Conservation (phyloP, 495 filamentous ascomycete species). For the Saxophila tyrrhenica region DNA sequence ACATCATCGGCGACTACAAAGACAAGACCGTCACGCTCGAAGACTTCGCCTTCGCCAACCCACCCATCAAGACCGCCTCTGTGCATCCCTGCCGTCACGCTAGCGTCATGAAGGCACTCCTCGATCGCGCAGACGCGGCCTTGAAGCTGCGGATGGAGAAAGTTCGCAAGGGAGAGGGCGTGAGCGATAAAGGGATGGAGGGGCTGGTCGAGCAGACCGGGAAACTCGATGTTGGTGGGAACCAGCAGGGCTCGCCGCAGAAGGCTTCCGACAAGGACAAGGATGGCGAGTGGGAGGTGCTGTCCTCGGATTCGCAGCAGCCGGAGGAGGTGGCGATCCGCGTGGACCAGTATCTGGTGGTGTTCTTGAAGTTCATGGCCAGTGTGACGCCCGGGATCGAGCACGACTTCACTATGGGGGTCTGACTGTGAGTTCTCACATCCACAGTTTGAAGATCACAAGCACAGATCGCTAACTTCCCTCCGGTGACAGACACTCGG, state of each 20-base stretch:
- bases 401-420: constrained; percentile 96
- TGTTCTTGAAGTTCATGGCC: constrained; percentile 98
- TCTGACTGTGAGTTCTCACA: constrained; percentile 36
- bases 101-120: constrained; percentile 92
- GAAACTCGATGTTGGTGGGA: constrained; percentile 32
- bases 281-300: constrained; percentile 80
- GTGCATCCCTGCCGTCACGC: constrained; percentile 93
- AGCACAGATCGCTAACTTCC: neutral
- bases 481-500: constrained; percentile 6
- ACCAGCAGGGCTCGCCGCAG: constrained; percentile 23
- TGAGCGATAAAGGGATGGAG: constrained; percentile 48
- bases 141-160: constrained; percentile 81
- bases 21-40: constrained; percentile 99
- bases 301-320: constrained; percentile 47
- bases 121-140: constrained; percentile 88
- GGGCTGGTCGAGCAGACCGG: constrained; percentile 52
- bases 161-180: constrained; percentile 43
- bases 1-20: constrained; percentile 98
- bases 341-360: constrained; percentile 95
- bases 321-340: constrained; percentile 83
- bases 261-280: constrained; percentile 45
- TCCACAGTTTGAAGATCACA: neutral
- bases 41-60: constrained; percentile 85
- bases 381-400: constrained; percentile 95
- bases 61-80: constrained; percentile 80